Base-by-base conservation (phyloP, 768 basidiomycete species). In the Rhodocollybia butyracea region DNA sequence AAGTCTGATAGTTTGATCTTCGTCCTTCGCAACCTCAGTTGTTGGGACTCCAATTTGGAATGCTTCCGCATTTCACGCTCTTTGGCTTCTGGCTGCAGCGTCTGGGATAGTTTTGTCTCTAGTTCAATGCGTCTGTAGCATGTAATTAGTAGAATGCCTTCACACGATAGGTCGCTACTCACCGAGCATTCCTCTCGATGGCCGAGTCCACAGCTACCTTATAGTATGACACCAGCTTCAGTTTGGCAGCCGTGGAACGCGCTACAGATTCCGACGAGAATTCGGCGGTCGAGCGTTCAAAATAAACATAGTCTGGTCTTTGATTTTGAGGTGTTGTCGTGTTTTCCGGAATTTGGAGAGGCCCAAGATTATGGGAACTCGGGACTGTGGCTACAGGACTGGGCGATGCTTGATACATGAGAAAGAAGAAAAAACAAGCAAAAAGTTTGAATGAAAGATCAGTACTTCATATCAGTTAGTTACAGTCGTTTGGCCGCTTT, bases 201-300 rank as follows among this genome's bases (percentile, higher is more conserved):
- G 96, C 96, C 59, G 92, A 83, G 68, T 98, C 94, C 31, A 99
- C 96, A 4, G 95, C 94, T 56, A 98, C 89, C 72, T 98, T 98
- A 80, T 99, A 99, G 76, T 88, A 98, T 43, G 95, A 91, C 72
- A 96, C 95, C 54, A 99, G 86, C 72, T 97, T 97, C 70, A 98
- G 84, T 69, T 97, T 97, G 19, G 95, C 94, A 24, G 90, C 91
- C 46, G 93, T 96, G 7, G 92, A 88, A 47, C 90, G 89, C 56
- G 94, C 92, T 51, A 93, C 80, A 19, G 92, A 89, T 66, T 91
- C 87, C 60, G 93, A 84, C 17, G 88, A 88, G 76, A 96, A 95
- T 55, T 82, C 84, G 39, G 79, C 73, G 1, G 89, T 89, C 50
- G 86, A 86, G 59, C 96, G 82, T 70, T 97, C 89, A 70, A 98